Conservation (phyloP, 2,329 filamentous ascomycete species). For the Aspergillus ustus region DNA sequence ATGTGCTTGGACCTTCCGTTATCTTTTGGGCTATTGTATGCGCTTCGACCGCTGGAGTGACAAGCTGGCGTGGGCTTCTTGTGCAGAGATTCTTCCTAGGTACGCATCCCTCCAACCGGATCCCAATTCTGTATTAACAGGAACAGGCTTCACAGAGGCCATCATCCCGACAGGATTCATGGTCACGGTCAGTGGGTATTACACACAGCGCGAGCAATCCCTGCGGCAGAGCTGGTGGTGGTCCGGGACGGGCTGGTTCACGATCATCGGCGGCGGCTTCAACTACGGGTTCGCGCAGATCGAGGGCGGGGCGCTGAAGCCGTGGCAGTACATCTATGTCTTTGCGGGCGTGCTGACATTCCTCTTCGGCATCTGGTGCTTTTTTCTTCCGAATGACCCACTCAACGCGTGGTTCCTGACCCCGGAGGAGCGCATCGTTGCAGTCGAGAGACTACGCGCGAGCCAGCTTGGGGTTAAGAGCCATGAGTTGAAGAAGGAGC, state of each 20-base stretch:
- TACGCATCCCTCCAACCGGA: constrained; percentile 12
- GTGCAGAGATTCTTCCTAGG: constrained; percentile 68
- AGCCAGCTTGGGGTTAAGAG: constrained; percentile 69
- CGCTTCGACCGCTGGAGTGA: constrained; percentile 71
- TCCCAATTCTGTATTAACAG: constrained; percentile 1
- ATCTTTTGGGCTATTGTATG: constrained; percentile 70
- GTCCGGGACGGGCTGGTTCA: constrained; percentile 60
- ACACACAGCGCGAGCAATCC: constrained; percentile 68
- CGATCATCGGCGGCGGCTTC: constrained; percentile 65
- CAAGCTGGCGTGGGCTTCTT: constrained; percentile 65
- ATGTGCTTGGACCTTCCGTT: constrained; percentile 60
- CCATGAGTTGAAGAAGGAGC: constrained; percentile 62
- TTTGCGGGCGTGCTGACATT: constrained; percentile 67
- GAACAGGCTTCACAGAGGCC: constrained; percentile 60
- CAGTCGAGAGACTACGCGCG: constrained; percentile 65
- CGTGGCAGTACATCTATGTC: constrained; percentile 75
- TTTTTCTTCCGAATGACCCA: constrained; percentile 68
- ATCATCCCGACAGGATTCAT: constrained; percentile 70
- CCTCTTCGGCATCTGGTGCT: constrained; percentile 68
- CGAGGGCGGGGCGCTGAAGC: constrained; percentile 54
- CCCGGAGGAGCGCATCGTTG: constrained; percentile 64
- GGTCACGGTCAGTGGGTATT: constrained; percentile 65
- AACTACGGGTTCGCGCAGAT: constrained; percentile 73
- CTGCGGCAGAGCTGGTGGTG: constrained; percentile 72
- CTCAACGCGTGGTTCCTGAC: constrained; percentile 72